Percentiles rank a stretch among this genome's conserved stretches.
These are phyloP conservation scores for Globisporangium polare DNA, from an alignment of 352 stramenopile genomes.

Conservation along the genomic window DNA sequence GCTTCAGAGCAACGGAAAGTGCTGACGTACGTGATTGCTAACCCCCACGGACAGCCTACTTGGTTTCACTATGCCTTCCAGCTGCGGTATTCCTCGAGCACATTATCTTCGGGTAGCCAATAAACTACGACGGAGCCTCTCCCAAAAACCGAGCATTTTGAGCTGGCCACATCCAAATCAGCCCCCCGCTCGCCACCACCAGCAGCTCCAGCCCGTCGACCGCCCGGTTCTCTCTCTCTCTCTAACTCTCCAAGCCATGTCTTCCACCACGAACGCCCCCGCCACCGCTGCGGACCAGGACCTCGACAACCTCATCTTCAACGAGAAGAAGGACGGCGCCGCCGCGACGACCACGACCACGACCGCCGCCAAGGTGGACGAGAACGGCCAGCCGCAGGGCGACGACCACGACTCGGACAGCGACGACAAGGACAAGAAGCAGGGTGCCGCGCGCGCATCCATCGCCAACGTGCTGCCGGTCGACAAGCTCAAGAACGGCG, in stretches of 20 bases:
- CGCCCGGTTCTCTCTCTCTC: background rate
- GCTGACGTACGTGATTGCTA: too few relatives aligned
- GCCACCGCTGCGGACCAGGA: conserved; percentile 47
- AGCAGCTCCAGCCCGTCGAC: background rate
- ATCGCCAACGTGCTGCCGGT: conserved; percentile 78
- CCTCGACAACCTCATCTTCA: conserved; percentile 85
- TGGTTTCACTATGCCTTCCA: too few relatives aligned
- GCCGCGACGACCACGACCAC: conserved; percentile 14
- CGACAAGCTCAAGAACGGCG: conserved; percentile 88
- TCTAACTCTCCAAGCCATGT: conserved; percentile 5
- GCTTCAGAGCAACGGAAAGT: too few relatives aligned
- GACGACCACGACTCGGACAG: conserved; percentile 38
- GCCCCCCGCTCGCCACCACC: too few relatives aligned
- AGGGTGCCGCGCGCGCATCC: conserved; percentile 41
- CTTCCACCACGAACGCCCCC: conserved; percentile 2
- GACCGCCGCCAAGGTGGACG: conserved; percentile 11
- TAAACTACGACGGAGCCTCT: background rate
- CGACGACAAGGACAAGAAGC: conserved; percentile 48
- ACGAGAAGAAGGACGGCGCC: conserved; percentile 52
- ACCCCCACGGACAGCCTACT: too few relatives aligned
- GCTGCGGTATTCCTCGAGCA: too few relatives aligned
- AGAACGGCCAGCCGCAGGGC: conserved; percentile 25
- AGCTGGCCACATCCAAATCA: background rate
- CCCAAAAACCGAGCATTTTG: background rate
- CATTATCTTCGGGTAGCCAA: too few relatives aligned